Evolutionary conservation across 176 grass and related monocot species (phyloP), one percentile per base, ranked within the genome.

Genomic region (Ananas comosus): DNA sequence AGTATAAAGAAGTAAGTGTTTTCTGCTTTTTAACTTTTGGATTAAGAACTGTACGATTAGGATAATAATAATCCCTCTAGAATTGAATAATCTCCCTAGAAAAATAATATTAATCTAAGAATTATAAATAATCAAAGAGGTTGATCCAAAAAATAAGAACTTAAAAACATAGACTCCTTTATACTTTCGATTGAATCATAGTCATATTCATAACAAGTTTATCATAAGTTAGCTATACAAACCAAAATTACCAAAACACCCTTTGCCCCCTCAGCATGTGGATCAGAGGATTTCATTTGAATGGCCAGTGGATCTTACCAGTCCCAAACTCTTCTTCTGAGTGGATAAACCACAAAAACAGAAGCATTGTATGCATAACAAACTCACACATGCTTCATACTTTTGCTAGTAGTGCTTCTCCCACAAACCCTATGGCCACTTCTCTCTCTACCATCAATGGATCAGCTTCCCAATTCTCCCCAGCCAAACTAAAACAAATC

Each of bases 341-440:
- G 13, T 51, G 28, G 70, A 64, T 78, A 47, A 18, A 19, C 12
- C 18, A 16, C 29, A 53, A 21, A 10, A 17, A 25, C 54, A 4
- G 21, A 7, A 17, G 50, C 23, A 28, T 53, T 23, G 48, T 17
- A 9, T 71, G 14, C 48, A 59, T 19, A 12, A 58, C 17, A 13
- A 58, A 68, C 21, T 17, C 29, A 12, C 12, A 42, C 4, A 42
- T 42, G 33, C 33, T 42, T 42, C 33, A 0, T 1, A 7, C 33
- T 42, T 42, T 42, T 42, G 4, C 5, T 42, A 7, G 6, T 33
- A 1, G 3, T 61, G 28, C 70, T 47, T 23, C 16, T 64, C 11
- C 72, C 21, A 3, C 66, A 6, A 9, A 48, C 49, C 0, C 70
- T 47, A 92, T 92, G 82, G 82, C 80, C 11, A 64, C 74, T 61